Evolutionary conservation across 306 rosid genomes (phyloP), one percentile per base, ranked within the genome.

Genomic region (Medicago lupulina): DNA sequence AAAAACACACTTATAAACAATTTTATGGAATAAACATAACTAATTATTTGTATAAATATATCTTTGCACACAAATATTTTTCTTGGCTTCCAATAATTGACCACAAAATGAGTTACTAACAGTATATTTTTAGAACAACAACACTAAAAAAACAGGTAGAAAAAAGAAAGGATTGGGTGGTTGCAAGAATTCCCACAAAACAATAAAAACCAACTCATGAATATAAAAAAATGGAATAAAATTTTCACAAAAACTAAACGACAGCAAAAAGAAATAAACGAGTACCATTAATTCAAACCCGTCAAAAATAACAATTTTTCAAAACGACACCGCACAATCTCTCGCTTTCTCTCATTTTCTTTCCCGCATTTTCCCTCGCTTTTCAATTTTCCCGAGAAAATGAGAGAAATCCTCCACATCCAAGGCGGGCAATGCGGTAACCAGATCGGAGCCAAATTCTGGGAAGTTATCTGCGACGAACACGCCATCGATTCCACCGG

Each of bases 391-490:
- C 64, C 46, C 73, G 70, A 66, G 84, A 87, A 85, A 83, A 88
- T 88, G 91, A 88, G 91, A 79, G 91, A 88, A 74, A 88, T 88
- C 76, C 86, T 88, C 50, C 92, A 88, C 89, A 84, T 88, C 76
- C 92, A 88, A 63, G 92, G 92, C 18, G 92, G 92, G 2, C 92
- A 88, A 47, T 88, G 92, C 73, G 92, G 92, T 17, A 88, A 88
- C 86, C 92, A 88, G 66, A 88, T 88, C 77, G 92, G 92, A 1
- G 88, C 92, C 19, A 88, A 88, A 64, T 88, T 88, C 85, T 88
- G 92, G 92, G 92, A 88, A 46, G 92, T 88, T 0, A 86, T 88
- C 11, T 88, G 92, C 85, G 89, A 85, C 46, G 92, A 88, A 64
- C 92, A 88, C 25, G 92, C 88, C 18, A 85, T 88, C 31, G 92